Percentiles rank a stretch among this genome's conserved stretches.
phyloP scores from a whole-genome alignment of 2,329 filamentous ascomycete genomes.

The Arachnomyces sp. region DNA sequence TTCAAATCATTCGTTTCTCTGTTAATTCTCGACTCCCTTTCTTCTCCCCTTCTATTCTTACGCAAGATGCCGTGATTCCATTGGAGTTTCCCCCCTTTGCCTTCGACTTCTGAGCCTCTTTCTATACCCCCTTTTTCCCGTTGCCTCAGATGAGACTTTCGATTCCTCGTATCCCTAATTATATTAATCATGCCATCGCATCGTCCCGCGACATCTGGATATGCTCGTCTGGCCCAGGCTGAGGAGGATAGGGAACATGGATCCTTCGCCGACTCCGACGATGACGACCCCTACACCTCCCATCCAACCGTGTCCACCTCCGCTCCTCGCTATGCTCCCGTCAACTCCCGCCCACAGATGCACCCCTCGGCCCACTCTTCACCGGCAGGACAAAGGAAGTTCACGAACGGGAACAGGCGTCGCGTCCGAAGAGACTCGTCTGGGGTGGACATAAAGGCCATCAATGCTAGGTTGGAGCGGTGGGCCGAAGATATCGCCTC shows the following conservation, averaged over 20 bases:
- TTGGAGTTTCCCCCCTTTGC: too few relatives aligned
- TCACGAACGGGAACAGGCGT: constrained; percentile 38
- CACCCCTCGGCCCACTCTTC: constrained; percentile 35
- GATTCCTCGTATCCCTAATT: too few relatives aligned
- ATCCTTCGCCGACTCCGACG: constrained; percentile 49
- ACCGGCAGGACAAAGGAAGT: constrained; percentile 37
- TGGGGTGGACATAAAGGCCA: constrained; percentile 94
- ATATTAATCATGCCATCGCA: constrained; percentile 53
- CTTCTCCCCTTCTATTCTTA: too few relatives aligned
- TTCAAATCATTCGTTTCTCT: too few relatives aligned
- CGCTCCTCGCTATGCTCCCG: constrained; percentile 55
- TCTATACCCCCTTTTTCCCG: too few relatives aligned
- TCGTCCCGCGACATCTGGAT: constrained; percentile 68
- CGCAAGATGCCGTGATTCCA: too few relatives aligned
- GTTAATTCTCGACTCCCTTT: too few relatives aligned
- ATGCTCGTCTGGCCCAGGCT: constrained; percentile 75
- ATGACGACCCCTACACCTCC: constrained; percentile 50
- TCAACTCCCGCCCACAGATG: constrained; percentile 44
- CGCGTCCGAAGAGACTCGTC: constrained; percentile 63
- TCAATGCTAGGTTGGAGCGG: constrained; percentile 86
- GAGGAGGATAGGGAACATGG: constrained; percentile 52
- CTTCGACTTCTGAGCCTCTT: too few relatives aligned
- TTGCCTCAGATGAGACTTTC: too few relatives aligned
- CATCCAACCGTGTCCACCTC: constrained; percentile 48
- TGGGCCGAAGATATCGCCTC: constrained; percentile 98